A percentile compares a stretch with the other conserved stretches of the same genome.
These are phyloP conservation scores for Xylaria longipes DNA, from an alignment of 495 filamentous ascomycete species.

Conservation along the genomic window DNA sequence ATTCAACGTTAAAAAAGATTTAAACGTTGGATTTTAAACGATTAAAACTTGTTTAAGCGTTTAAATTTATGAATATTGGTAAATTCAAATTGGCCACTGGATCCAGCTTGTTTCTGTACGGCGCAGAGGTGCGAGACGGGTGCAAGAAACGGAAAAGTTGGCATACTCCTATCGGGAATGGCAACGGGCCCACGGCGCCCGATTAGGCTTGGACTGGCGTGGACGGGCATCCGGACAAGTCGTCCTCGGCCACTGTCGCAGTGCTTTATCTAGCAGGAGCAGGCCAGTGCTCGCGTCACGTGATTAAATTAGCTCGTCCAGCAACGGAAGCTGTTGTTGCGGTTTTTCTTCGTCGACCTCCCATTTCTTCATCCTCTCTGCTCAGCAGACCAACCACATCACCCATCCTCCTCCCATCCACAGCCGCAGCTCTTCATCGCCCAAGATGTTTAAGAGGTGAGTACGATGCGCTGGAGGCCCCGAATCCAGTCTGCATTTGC, in stretches of 20 bases:
- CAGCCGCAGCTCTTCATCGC: constrained; percentile 59
- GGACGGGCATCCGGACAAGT: constrained; percentile 3
- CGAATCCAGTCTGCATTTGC: constrained; percentile 18
- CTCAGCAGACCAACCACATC: constrained; percentile 40
- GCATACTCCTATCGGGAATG: background rate
- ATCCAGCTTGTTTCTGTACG: too few relatives aligned
- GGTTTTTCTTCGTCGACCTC: constrained; percentile 40
- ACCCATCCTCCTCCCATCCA: constrained; percentile 51
- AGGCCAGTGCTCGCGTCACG: constrained; percentile 13
- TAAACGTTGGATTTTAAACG: too few relatives aligned
- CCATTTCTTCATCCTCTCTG: constrained; percentile 42
- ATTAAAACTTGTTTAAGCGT: too few relatives aligned
- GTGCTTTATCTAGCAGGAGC: too few relatives aligned
- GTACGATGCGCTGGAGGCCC: constrained; percentile 38
- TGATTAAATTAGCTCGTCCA: constrained; percentile 27
- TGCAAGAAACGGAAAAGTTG: background rate
- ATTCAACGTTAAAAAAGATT: too few relatives aligned
- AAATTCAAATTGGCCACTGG: too few relatives aligned
- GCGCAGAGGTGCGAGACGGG: background rate
- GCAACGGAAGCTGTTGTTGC: constrained; percentile 24
- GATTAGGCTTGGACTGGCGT: constrained; percentile 13
- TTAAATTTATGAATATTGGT: too few relatives aligned
- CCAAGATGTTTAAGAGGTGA: constrained; percentile 91
- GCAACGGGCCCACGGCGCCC: background rate
- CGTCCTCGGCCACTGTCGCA: background rate